phyloP scores from a whole-genome alignment of 129 eudicot genomes.

The Pulicaria dysenterica region DNA sequence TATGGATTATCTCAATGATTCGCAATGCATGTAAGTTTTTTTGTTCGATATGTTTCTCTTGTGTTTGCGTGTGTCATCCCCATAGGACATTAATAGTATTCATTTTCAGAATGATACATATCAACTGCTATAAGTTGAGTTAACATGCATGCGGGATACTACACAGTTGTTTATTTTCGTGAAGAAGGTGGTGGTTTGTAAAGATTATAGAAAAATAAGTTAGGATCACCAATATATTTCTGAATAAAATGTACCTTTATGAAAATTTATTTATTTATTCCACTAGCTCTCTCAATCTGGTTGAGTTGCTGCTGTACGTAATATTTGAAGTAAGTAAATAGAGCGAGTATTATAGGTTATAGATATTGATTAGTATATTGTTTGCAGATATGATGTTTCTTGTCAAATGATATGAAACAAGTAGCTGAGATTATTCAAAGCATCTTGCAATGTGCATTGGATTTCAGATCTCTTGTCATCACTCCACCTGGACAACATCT shows the following conservation, averaged over 20 bases:
- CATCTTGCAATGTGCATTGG: slow-evolving; percentile 90
- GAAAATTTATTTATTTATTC: no score
- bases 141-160: no score
- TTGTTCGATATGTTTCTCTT: background rate
- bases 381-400: slow-evolving; percentile 89
- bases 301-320: background rate
- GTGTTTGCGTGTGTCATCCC: background rate
- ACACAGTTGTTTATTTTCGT: no score
- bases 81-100: background rate
- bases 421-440: slow-evolving; percentile 62
- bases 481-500: slow-evolving; percentile 37
- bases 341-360: background rate
- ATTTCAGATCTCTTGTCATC: slow-evolving; percentile 60
- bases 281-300: no score
- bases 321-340: background rate
- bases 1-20: slow-evolving; percentile 76
- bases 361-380: slow-evolving; percentile 6
- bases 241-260: no score
- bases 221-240: no score
- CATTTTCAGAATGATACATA: no score
- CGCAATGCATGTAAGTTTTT: slow-evolving; percentile 67
- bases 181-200: no score
- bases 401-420: slow-evolving; percentile 58
- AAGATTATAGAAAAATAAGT: no score
- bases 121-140: no score